A percentile compares a stretch with the other conserved stretches of the same genome.
These are phyloP conservation scores for Alternaria postmessia DNA, from an alignment of 2,329 filamentous ascomycete genomes.

Conservation along the genomic window DNA sequence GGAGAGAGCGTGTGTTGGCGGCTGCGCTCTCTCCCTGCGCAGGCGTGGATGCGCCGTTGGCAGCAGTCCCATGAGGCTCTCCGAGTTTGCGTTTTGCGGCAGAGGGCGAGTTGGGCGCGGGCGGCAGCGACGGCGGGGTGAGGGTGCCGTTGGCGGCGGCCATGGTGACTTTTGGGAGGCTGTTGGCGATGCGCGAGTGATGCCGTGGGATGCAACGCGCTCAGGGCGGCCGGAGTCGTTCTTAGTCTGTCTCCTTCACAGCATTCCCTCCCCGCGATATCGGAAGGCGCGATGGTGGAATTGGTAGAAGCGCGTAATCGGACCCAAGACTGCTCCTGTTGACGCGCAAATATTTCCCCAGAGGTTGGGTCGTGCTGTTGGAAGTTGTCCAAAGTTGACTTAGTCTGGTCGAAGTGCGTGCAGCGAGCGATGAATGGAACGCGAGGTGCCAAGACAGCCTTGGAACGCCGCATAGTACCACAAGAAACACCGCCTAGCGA, in stretches of 20 bases:
- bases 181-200: conserved; percentile 45
- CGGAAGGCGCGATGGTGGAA: conserved; percentile 5
- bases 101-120: conserved; percentile 40
- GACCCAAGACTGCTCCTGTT: neutral
- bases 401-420: conserved; percentile 33
- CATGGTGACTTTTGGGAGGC: conserved; percentile 42
- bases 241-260: conserved; percentile 23
- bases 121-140: conserved; percentile 43
- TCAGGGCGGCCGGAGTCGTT: conserved; percentile 38
- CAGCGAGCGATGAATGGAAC: conserved; percentile 36
- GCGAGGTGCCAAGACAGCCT: conserved; percentile 34
- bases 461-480: conserved; percentile 18
- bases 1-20: conserved; percentile 36
- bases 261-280: conserved; percentile 18
- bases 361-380: conserved; percentile 21
- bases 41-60: conserved; percentile 41
- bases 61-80: conserved; percentile 38
- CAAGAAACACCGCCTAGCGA: neutral
- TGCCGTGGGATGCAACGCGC: conserved; percentile 46
- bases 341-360: conserved; percentile 24
- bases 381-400: conserved; percentile 27
- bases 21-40: conserved; percentile 26
- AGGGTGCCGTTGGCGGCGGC: conserved; percentile 49
- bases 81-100: conserved; percentile 58
- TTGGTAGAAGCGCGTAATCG: neutral